Conservation (phyloP, 768 basidiomycete species). For the Suillus spraguei region DNA sequence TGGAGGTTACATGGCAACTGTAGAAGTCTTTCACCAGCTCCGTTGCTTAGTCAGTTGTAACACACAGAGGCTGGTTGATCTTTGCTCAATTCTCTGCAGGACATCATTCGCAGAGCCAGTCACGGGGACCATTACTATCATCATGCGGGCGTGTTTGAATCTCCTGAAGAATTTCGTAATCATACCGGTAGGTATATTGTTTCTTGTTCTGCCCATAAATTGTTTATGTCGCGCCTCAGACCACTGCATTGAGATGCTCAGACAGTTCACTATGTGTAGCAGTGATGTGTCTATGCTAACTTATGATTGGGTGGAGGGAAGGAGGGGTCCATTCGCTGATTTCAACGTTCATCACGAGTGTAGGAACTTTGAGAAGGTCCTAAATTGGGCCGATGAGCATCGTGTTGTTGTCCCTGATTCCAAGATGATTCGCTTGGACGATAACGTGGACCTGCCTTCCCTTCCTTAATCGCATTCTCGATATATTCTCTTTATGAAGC, state of each 20-base stretch:
- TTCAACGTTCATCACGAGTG: not conserved
- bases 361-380: not conserved
- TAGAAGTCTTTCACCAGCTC: constrained; percentile 14
- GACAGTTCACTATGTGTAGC: constrained; percentile 16
- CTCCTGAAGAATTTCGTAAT: constrained; percentile 2
- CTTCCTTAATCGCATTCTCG: not conserved
- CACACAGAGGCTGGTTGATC: too few relatives aligned
- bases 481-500: too few relatives aligned
- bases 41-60: constrained; percentile 14
- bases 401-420: not conserved
- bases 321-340: too few relatives aligned
- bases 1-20: constrained; percentile 14
- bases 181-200: constrained; percentile 12
- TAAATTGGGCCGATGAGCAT: not conserved
- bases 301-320: constrained; percentile 16
- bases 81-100: too few relatives aligned
- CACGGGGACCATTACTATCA: too few relatives aligned
- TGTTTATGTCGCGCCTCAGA: too few relatives aligned
- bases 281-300: constrained; percentile 12
- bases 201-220: too few relatives aligned
- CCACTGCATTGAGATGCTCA: constrained; percentile 13
- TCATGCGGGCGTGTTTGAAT: too few relatives aligned
- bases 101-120: too few relatives aligned
- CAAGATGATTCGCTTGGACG: not conserved
- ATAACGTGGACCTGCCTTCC: not conserved